A percentile compares a stretch with the other conserved stretches of the same genome.
phyloP scores from a whole-genome alignment of 2,329 filamentous ascomycete species.

The Clathrospora elynae region DNA sequence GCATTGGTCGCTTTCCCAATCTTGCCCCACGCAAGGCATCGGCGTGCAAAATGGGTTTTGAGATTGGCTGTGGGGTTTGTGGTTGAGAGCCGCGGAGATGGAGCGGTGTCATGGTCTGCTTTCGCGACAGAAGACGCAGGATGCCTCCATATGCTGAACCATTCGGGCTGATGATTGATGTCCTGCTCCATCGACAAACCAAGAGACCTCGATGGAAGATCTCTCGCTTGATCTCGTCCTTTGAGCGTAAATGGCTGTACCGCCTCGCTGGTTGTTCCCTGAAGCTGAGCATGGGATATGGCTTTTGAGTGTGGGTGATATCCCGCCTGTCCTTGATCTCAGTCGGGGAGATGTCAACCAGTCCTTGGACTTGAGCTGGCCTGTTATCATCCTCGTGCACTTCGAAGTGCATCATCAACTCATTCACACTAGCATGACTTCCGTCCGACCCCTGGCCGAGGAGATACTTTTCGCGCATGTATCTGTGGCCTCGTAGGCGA shows the following conservation, averaged over 20 bases:
- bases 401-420: too few species aligned
- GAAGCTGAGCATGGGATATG: conserved; percentile 5
- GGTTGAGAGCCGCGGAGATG: too few species aligned
- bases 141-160: conserved; percentile 11
- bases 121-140: conserved; percentile 8
- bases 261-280: not conserved
- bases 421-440: too few species aligned
- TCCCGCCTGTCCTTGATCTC: conserved; percentile 2
- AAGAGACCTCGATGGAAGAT: conserved; percentile 10
- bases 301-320: conserved; percentile 4
- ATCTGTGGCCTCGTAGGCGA: too few species aligned
- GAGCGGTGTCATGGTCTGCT: too few species aligned
- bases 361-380: conserved; percentile 1
- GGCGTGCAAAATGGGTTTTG: not conserved
- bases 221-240: not conserved
- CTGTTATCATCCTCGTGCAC: conserved; percentile 8
- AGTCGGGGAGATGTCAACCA: conserved; percentile 2
- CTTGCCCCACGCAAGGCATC: too few species aligned
- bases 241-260: not conserved
- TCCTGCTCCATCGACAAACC: conserved; percentile 1
- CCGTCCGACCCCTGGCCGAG: too few species aligned
- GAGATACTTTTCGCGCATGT: too few species aligned
- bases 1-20: not conserved
- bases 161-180: not conserved
- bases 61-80: too few species aligned